phyloP scores from a whole-genome alignment of 305 asterid genomes.

The Solanum hybrid region DNA sequence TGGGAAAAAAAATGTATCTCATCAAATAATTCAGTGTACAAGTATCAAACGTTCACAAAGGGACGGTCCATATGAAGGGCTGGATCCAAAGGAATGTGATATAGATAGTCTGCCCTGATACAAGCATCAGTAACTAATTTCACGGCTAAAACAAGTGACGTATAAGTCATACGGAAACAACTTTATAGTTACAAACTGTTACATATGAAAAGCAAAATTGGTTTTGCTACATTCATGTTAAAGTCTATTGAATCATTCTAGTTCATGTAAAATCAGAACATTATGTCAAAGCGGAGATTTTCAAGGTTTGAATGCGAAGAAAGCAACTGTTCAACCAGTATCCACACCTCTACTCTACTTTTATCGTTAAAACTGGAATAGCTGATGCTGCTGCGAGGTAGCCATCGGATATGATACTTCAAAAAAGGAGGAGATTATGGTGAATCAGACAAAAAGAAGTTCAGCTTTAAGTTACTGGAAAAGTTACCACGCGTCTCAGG shows the following conservation, averaged over 20 bases:
- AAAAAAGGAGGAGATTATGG: neutral
- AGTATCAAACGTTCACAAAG: neutral
- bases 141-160: neutral
- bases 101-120: neutral
- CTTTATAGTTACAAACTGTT: neutral
- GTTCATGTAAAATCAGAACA: neutral
- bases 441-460: neutral
- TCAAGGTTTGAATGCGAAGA: neutral
- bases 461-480: neutral
- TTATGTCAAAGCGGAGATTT: neutral
- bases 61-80: neutral
- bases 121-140: neutral
- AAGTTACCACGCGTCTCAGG: conserved; percentile 29
- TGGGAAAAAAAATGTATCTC: no score
- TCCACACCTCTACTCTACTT: neutral
- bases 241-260: neutral
- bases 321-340: neutral
- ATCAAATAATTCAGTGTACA: neutral
- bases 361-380: neutral
- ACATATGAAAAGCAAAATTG: neutral
- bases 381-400: neutral
- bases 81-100: neutral
- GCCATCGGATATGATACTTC: neutral
- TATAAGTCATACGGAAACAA: neutral
- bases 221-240: neutral